These are phyloP conservation scores for Lenwebbia sp. DNA, from an alignment of 345 rosid genomes.

Conservation along the genomic window DNA sequence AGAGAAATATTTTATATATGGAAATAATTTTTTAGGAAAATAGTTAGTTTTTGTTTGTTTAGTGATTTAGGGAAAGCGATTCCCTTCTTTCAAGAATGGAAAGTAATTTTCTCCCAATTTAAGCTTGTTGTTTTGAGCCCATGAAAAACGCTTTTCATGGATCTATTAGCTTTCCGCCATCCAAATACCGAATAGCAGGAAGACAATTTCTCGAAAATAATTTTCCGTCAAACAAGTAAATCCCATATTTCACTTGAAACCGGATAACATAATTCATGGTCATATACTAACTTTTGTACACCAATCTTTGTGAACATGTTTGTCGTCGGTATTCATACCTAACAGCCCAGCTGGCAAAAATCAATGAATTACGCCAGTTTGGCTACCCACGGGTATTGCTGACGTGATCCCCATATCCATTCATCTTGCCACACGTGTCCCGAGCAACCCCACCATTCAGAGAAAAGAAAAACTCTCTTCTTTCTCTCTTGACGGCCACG, in stretches of 20 bases:
- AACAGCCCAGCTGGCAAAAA: background rate
- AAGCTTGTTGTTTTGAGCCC: background rate
- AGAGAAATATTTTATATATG: background rate
- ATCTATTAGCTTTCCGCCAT: background rate
- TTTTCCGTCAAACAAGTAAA: background rate
- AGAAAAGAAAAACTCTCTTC: no score
- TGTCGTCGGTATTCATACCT: background rate
- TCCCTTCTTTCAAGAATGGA: background rate
- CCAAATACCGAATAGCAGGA: background rate
- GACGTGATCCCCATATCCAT: no score
- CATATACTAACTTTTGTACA: background rate
- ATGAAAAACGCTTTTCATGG: fast-evolving
- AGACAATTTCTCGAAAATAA: fast-evolving
- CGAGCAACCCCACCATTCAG: no score
- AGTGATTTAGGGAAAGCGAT: background rate
- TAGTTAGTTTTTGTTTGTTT: background rate
- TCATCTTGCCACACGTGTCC: no score
- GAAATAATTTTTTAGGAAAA: background rate
- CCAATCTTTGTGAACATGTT: background rate
- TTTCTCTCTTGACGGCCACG: no score
- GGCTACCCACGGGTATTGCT: background rate
- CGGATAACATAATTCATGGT: background rate
- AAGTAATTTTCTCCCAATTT: background rate
- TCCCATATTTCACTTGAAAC: background rate
- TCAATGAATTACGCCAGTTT: background rate